Percentiles rank a stretch among this genome's conserved stretches.
Conservation (phyloP, 495 filamentous ascomycete genomes). For the Margaritispora aquatica region DNA sequence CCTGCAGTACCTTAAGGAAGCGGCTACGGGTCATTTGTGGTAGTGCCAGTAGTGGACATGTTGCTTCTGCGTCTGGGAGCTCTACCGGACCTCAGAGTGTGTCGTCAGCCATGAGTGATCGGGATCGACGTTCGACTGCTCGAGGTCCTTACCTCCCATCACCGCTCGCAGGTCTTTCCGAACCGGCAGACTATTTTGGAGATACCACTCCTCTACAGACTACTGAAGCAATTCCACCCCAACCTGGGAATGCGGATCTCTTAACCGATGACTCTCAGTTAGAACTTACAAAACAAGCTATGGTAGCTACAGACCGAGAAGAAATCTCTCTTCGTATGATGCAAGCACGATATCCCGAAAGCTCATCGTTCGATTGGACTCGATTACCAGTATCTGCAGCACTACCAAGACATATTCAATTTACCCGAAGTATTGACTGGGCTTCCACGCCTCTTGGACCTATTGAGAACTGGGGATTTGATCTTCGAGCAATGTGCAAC, state of each 20-base stretch:
- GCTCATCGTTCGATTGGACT: conserved; percentile 62
- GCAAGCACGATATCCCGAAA: conserved; percentile 6
- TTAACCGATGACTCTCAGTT: not conserved
- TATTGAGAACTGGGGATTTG: conserved; percentile 56
- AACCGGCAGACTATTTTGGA: conserved; percentile 44
- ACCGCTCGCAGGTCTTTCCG: conserved; percentile 13
- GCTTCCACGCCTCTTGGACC: conserved; percentile 56
- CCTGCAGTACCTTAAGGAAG: conserved; percentile 53
- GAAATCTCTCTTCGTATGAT: conserved; percentile 3
- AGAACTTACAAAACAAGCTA: conserved; percentile 6
- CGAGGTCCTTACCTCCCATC: not conserved
- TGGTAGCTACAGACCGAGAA: not conserved
- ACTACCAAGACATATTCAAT: conserved; percentile 56
- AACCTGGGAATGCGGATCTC: not conserved
- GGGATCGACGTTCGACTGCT: not conserved
- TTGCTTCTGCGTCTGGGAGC: conserved; percentile 29
- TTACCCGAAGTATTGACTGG: conserved; percentile 62
- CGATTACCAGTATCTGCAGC: conserved; percentile 48
- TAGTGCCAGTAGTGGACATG: conserved; percentile 24
- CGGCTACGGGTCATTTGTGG: conserved; percentile 57
- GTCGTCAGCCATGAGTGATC: conserved; percentile 10
- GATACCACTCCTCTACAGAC: conserved; percentile 13
- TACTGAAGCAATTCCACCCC: not conserved
- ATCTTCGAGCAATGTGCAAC: conserved; percentile 58
- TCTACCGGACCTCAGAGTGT: conserved; percentile 15